Evolutionary conservation across 164 flowering plant species (phyloP).

Genomic region (Nymphaea thermarum): DNA sequence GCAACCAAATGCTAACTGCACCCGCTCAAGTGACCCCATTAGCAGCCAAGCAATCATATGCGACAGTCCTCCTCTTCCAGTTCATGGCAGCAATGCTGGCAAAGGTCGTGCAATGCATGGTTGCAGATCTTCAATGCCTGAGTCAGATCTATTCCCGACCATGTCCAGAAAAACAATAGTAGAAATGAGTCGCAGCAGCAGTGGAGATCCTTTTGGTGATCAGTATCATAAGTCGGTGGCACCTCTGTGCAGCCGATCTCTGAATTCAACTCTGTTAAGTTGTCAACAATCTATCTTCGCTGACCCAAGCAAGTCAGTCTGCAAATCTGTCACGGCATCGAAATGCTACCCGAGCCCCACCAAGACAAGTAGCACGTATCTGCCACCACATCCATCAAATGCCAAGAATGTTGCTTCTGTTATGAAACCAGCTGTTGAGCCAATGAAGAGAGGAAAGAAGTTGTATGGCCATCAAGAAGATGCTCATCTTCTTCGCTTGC

Average conservation of each 20-base stretch:
- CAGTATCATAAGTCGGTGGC: too few relatives aligned
- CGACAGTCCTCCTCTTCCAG: slow-evolving; percentile 12
- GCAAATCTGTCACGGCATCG: slow-evolving; percentile 7
- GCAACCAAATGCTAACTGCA: too few relatives aligned
- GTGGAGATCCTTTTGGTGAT: background rate
- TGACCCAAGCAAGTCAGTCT: slow-evolving; percentile 9
- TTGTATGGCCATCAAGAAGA: too few relatives aligned
- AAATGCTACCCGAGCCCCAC: slow-evolving; percentile 5
- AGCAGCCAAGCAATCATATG: slow-evolving; percentile 4
- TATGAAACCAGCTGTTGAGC: slow-evolving; percentile 22
- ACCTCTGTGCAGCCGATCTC: too few relatives aligned
- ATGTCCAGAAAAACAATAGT: slow-evolving; percentile 9
- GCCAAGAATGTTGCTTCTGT: slow-evolving; percentile 14
- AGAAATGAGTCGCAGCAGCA: slow-evolving; percentile 1
- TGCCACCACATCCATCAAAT: slow-evolving; percentile 20
- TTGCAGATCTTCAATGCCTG: slow-evolving; percentile 21
- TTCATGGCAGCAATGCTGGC: background rate
- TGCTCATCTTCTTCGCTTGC: too few relatives aligned
- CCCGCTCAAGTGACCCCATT: slow-evolving; percentile 3
- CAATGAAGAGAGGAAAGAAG: slow-evolving; percentile 40
- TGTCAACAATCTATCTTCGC: slow-evolving; percentile 16
- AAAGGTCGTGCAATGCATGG: slow-evolving; percentile 8
- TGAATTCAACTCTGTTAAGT: too few relatives aligned
- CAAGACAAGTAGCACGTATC: slow-evolving; percentile 4
- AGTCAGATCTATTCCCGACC: slow-evolving; percentile 12